Percentiles rank a stretch among this genome's conserved stretches.
phyloP scores from a whole-genome alignment of 495 filamentous ascomycete genomes.

The Aspergillus baeticus region DNA sequence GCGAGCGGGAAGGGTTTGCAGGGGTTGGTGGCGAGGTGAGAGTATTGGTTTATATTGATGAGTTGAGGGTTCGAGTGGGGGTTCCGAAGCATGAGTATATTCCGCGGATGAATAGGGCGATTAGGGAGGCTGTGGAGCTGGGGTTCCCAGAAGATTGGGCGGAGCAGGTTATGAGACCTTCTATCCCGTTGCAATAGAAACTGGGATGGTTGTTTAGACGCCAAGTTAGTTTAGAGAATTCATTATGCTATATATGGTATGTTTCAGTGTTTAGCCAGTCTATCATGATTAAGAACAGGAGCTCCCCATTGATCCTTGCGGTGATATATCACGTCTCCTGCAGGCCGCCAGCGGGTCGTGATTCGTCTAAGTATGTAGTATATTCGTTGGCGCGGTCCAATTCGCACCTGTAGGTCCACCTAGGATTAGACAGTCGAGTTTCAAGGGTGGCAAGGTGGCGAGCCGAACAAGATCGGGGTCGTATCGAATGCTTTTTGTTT shows the following conservation, averaged over 20 bases:
- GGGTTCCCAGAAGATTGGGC: constrained; percentile 60
- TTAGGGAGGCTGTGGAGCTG: constrained; percentile 55
- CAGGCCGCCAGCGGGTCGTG: constrained; percentile 4
- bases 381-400: constrained; percentile 11
- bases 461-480: constrained; percentile 1
- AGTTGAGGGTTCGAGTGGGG: constrained; percentile 29
- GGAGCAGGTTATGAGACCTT: constrained; percentile 54
- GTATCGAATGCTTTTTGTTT: constrained; percentile 5
- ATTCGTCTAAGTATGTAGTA: constrained; percentile 14
- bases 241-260: constrained; percentile 11
- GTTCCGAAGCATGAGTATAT: constrained; percentile 63
- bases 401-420: constrained; percentile 5
- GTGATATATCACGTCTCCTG: constrained; percentile 4
- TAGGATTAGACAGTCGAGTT: constrained; percentile 3
- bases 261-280: not conserved
- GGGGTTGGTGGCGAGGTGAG: constrained; percentile 32
- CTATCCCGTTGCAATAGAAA: constrained; percentile 40
- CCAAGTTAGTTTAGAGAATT: not conserved
- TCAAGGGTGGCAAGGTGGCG: constrained; percentile 3
- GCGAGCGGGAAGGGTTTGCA: constrained; percentile 2
- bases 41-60: constrained; percentile 59
- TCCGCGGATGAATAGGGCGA: constrained; percentile 64
- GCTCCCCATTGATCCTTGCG: not conserved
- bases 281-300: constrained; percentile 14
- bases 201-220: not conserved